These are phyloP conservation scores for Firmiana major DNA, from an alignment of 345 rosid genomes.

Conservation along the genomic window DNA sequence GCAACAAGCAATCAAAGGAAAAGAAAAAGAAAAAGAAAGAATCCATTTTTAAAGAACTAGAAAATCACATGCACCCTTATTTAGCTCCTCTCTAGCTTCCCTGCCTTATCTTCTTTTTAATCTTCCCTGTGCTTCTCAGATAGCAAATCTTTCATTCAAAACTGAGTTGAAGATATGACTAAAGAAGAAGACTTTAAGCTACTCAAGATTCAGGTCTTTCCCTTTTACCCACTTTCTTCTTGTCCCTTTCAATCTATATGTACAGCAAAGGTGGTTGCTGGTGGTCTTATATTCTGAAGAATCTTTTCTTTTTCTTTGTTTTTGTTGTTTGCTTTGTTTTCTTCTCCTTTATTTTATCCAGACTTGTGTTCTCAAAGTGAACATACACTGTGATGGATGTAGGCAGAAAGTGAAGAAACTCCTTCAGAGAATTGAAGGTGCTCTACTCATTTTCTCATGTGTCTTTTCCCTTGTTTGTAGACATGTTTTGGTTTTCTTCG, in stretches of 20 bases:
- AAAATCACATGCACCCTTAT: conserved; percentile 16
- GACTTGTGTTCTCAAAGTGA: conserved; percentile 75
- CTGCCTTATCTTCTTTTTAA: not conserved
- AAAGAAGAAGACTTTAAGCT: conserved; percentile 88
- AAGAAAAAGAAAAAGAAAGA: not conserved
- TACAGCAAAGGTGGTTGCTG: conserved; percentile 9
- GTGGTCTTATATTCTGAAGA: conserved; percentile 10
- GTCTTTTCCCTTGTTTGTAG: not conserved
- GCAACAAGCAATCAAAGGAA: not conserved
- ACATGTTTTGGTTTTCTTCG: not conserved
- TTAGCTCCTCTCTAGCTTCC: conserved; percentile 4
- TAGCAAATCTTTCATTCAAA: conserved; percentile 25
- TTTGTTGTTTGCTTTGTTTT: conserved; percentile 1
- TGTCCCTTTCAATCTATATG: not conserved
- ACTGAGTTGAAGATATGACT: conserved; percentile 49
- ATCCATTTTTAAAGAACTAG: not conserved
- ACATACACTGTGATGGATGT: conserved; percentile 84
- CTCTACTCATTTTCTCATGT: conserved; percentile 16
- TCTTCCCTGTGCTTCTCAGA: conserved; percentile 11
- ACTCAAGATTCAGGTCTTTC: conserved; percentile 76
- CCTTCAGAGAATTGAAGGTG: conserved; percentile 85
- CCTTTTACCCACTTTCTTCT: conserved; percentile 20
- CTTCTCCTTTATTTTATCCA: conserved; percentile 9
- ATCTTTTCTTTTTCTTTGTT: not conserved
- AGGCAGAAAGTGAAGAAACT: conserved; percentile 79